Evolutionary conservation across 768 basidiomycete species (phyloP).

Genomic region (Podaxis sp.): DNA sequence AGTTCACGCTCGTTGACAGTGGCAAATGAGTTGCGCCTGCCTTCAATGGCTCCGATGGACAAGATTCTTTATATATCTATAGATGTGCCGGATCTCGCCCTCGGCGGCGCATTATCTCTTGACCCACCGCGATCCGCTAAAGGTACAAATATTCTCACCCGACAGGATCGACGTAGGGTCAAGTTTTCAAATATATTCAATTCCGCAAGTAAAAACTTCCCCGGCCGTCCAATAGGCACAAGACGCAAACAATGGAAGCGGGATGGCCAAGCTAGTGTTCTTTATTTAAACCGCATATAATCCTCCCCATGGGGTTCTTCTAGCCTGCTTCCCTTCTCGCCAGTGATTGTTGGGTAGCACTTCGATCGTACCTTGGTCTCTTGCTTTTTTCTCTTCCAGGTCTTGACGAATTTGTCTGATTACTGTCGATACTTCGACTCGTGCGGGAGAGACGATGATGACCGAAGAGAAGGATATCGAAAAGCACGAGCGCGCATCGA

Average conservation of each 20-base stretch:
- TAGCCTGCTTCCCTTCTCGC: background rate
- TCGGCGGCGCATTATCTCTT: background rate
- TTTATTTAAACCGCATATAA: slow-evolving; percentile 4
- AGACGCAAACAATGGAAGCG: background rate
- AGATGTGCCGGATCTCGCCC: background rate
- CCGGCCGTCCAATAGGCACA: background rate
- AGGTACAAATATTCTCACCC: background rate
- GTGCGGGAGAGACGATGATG: background rate
- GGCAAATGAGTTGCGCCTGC: background rate
- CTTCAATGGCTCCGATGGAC: background rate
- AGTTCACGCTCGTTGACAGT: background rate
- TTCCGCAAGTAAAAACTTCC: background rate
- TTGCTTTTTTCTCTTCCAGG: background rate
- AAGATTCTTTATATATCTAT: background rate
- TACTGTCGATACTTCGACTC: background rate
- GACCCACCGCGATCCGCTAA: no score
- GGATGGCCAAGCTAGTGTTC: background rate
- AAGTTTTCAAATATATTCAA: background rate
- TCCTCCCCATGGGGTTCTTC: background rate
- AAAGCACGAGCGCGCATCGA: slow-evolving; percentile 4
- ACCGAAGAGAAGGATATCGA: slow-evolving; percentile 3
- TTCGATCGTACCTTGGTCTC: background rate
- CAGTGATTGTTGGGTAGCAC: background rate
- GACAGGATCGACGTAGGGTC: background rate
- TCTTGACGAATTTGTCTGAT: background rate